Evolutionary conservation across 2,329 filamentous ascomycete genomes (phyloP).

Genomic region (Cordyceps cicadae): DNA sequence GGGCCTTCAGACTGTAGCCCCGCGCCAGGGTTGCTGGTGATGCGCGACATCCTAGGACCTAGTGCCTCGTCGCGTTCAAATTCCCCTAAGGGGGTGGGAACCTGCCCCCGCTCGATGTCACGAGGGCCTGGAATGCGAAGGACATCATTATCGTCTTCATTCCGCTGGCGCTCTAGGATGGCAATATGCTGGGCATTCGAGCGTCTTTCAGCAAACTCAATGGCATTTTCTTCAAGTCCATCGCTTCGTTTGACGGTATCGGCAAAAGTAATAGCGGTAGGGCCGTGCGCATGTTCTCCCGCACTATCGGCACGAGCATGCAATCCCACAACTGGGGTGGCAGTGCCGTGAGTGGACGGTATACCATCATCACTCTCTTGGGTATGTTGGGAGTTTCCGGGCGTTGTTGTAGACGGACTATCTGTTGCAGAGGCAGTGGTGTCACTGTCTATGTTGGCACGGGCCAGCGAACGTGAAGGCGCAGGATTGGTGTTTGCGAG

Average conservation of each 20-base stretch:
- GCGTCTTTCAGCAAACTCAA: constrained; percentile 41
- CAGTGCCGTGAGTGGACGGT: constrained; percentile 1
- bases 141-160: constrained; percentile 58
- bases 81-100: constrained; percentile 49
- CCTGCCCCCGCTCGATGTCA: constrained; percentile 76
- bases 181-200: constrained; percentile 74
- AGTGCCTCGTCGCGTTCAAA: constrained; percentile 25
- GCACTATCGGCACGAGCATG: not conserved
- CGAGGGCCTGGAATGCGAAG: constrained; percentile 85
- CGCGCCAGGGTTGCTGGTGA: not conserved
- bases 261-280: constrained; percentile 54
- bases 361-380: constrained; percentile 3
- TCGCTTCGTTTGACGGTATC: constrained; percentile 56
- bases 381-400: not conserved
- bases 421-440: not conserved
- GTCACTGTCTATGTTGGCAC: constrained; percentile 26
- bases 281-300: constrained; percentile 11
- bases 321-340: not conserved
- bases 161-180: constrained; percentile 77
- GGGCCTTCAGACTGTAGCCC: not conserved
- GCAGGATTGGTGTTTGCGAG: constrained; percentile 29
- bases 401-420: not conserved
- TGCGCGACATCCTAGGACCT: not conserved
- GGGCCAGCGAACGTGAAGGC: constrained; percentile 18
- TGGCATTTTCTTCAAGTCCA: constrained; percentile 39